These are phyloP conservation scores for Venturia oleaginea DNA, from an alignment of 2,329 filamentous ascomycete genomes.

Conservation along the genomic window DNA sequence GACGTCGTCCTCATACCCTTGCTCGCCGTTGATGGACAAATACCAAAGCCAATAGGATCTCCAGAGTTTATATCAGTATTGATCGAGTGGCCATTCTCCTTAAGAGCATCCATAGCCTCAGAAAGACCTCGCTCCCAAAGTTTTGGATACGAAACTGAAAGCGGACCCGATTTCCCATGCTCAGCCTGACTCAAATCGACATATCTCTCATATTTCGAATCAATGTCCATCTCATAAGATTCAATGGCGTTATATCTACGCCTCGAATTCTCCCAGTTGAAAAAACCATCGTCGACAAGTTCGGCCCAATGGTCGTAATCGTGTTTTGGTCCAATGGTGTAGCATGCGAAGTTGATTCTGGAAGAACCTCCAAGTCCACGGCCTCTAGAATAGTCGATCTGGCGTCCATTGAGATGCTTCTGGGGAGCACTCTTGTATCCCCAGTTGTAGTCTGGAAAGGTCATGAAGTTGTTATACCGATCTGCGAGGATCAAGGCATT, in stretches of 20 bases:
- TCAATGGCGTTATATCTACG: constrained; percentile 45
- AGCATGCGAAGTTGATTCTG: constrained; percentile 27
- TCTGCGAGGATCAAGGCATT: constrained; percentile 38
- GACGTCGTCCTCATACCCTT: constrained; percentile 43
- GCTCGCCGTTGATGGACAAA: constrained; percentile 40
- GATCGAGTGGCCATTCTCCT: constrained; percentile 38
- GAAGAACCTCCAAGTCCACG: constrained; percentile 39
- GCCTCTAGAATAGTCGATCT: constrained; percentile 37
- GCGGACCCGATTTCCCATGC: constrained; percentile 42
- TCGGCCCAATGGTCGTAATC: constrained; percentile 56
- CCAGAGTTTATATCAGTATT: constrained; percentile 52
- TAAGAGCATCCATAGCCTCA: constrained; percentile 34
- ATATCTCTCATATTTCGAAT: constrained; percentile 34
- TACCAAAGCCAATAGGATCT: constrained; percentile 47
- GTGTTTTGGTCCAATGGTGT: constrained; percentile 42
- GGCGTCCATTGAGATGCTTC: constrained; percentile 26
- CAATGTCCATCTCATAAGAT: constrained; percentile 36
- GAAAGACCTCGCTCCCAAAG: constrained; percentile 44
- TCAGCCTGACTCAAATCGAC: constrained; percentile 34
- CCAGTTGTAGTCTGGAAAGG: constrained; percentile 41
- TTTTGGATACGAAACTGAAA: constrained; percentile 40
- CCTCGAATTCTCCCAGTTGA: constrained; percentile 46
- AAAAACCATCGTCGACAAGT: constrained; percentile 46
- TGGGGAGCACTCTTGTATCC: constrained; percentile 38
- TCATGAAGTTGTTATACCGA: constrained; percentile 43